Evolutionary conservation across 2,329 filamentous ascomycete genomes (phyloP).

Genomic region (Passalora sequoiae): DNA sequence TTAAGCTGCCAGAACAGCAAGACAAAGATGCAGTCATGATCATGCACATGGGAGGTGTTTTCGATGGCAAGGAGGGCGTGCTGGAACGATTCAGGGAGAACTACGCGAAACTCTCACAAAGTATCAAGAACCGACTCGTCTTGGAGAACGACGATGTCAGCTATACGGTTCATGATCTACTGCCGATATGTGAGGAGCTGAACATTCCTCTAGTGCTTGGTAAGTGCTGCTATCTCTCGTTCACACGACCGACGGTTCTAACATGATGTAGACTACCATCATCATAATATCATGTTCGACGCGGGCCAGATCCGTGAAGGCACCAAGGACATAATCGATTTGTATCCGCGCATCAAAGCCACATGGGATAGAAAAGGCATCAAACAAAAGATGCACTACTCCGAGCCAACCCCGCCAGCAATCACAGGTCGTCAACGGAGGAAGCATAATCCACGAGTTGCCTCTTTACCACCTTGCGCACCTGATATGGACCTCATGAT

Average conservation of each 20-base stretch:
- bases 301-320: constrained; percentile 68
- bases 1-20: constrained; percentile 70
- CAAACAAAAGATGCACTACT: constrained; percentile 95
- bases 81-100: constrained; percentile 72
- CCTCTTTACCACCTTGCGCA: constrained; percentile 74
- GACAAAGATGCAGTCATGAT: constrained; percentile 91
- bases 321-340: constrained; percentile 69
- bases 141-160: constrained; percentile 92
- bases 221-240: not conserved
- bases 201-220: constrained; percentile 80
- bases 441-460: constrained; percentile 78
- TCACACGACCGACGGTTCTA: not conserved
- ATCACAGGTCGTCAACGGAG: constrained; percentile 72
- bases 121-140: constrained; percentile 74
- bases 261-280: constrained; percentile 64
- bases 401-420: constrained; percentile 70
- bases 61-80: constrained; percentile 78
- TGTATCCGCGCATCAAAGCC: constrained; percentile 71
- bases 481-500: constrained; percentile 96
- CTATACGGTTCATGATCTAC: constrained; percentile 85
- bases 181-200: constrained; percentile 88
- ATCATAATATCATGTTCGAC: constrained; percentile 92
- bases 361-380: constrained; percentile 84
- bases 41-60: constrained; percentile 84
- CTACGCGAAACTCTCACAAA: constrained; percentile 60